Evolutionary conservation across 1,284 basidiomycete genomes (phyloP).

Genomic region (Trichosporon coremiiforme): DNA sequence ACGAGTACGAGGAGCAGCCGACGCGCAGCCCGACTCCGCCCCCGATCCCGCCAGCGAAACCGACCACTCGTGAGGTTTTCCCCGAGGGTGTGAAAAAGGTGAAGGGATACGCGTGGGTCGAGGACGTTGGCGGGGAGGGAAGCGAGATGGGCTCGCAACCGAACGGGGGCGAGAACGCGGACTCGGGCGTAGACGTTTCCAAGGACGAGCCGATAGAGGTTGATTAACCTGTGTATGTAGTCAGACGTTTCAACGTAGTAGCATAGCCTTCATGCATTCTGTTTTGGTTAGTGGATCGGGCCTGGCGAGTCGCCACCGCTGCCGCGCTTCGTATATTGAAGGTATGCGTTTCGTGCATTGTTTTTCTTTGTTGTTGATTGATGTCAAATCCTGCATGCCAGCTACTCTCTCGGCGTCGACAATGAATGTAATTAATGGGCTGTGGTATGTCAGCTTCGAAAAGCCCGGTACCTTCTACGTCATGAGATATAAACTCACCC

Average conservation of each 20-base stretch:
- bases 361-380: constrained; percentile 8
- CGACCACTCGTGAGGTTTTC: constrained; percentile 21
- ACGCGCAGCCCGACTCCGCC: constrained; percentile 9
- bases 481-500: constrained; percentile 42
- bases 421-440: constrained; percentile 37
- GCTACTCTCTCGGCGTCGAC: constrained; percentile 31
- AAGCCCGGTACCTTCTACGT: constrained; percentile 15
- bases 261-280: constrained; percentile 21
- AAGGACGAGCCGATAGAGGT: constrained; percentile 22
- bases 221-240: constrained; percentile 20
- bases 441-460: constrained; percentile 28
- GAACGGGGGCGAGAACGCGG: neutral
- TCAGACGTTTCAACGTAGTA: constrained; percentile 15
- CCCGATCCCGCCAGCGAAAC: neutral
- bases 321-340: neutral
- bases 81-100: constrained; percentile 26
- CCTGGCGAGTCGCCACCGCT: neutral
- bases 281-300: neutral
- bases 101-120: constrained; percentile 35
- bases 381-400: constrained; percentile 38
- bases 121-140: constrained; percentile 14
- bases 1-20: constrained; percentile 16
- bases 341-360: neutral
- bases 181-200: constrained; percentile 20
- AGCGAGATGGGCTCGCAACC: neutral